These are phyloP conservation scores for Claviceps pusilla DNA, from an alignment of 2,329 filamentous ascomycete genomes.

Conservation along the genomic window DNA sequence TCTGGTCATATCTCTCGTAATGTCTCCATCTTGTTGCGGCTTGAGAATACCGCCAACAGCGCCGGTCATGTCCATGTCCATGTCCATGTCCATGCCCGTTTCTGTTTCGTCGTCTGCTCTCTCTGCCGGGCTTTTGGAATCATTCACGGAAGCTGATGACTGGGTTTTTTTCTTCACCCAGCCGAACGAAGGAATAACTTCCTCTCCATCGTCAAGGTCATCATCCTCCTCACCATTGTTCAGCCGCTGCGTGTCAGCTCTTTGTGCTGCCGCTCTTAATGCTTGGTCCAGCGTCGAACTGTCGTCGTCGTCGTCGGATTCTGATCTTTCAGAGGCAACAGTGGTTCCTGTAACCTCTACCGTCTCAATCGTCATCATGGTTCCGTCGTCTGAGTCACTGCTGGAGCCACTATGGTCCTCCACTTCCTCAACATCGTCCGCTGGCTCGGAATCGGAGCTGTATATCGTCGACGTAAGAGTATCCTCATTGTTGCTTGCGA, in stretches of 20 bases:
- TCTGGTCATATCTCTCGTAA: constrained; percentile 21
- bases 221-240: constrained; percentile 29
- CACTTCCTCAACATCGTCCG: constrained; percentile 39
- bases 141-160: not conserved
- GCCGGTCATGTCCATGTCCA: constrained; percentile 38
- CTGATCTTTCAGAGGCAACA: constrained; percentile 43
- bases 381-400: constrained; percentile 56
- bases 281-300: constrained; percentile 64
- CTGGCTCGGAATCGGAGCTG: constrained; percentile 49
- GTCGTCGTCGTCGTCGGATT: constrained; percentile 39
- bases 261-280: constrained; percentile 56
- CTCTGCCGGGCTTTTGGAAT: constrained; percentile 16
- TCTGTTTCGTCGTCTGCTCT: constrained; percentile 19
- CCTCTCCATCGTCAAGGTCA: constrained; percentile 48
- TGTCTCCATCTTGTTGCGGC: constrained; percentile 27
- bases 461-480: constrained; percentile 65
- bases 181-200: constrained; percentile 61
- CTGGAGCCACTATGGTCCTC: constrained; percentile 32
- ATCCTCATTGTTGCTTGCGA: constrained; percentile 50
- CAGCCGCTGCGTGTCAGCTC: constrained; percentile 59
- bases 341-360: constrained; percentile 63
- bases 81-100: constrained; percentile 22
- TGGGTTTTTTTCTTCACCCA: constrained; percentile 46
- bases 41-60: constrained; percentile 40
- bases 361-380: constrained; percentile 68